Evolutionary conservation across 371 early-diverging fungal species (phyloP).

Genomic region (Syncephalis plumigaleata): DNA sequence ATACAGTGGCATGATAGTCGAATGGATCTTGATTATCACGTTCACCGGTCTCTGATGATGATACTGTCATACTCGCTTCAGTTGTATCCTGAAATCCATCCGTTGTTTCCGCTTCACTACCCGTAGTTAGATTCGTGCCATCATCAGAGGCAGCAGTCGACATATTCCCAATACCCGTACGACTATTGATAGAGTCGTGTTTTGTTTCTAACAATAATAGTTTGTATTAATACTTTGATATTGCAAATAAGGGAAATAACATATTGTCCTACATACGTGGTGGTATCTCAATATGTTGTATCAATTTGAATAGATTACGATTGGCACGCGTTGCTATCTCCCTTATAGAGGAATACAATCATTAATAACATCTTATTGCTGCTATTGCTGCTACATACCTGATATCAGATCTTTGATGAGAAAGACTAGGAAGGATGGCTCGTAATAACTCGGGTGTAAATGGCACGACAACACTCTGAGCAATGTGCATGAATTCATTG

Average conservation of each 20-base stretch:
- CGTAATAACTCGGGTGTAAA: slow-evolving; percentile 55
- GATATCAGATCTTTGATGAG: slow-evolving; percentile 24
- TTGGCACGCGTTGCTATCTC: slow-evolving; percentile 57
- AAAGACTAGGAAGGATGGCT: slow-evolving; percentile 60
- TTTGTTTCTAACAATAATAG: no score
- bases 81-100: background rate
- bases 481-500: slow-evolving; percentile 60
- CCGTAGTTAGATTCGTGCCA: background rate
- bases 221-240: no score
- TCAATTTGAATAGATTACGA: slow-evolving; percentile 44
- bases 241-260: no score
- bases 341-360: slow-evolving; percentile 21
- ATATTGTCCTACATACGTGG: no score
- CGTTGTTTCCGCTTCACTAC: background rate
- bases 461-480: slow-evolving; percentile 54
- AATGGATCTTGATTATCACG: slow-evolving; percentile 27
- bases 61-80: background rate
- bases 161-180: background rate
- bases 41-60: background rate
- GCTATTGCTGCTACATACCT: background rate
- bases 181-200: no score
- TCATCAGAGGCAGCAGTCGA: slow-evolving; percentile 11
- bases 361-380: background rate
- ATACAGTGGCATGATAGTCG: slow-evolving; percentile 60
- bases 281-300: slow-evolving; percentile 22